phyloP scores from a whole-genome alignment of 2,329 filamentous ascomycete genomes.

The Cadophora luteo-olivacea region DNA sequence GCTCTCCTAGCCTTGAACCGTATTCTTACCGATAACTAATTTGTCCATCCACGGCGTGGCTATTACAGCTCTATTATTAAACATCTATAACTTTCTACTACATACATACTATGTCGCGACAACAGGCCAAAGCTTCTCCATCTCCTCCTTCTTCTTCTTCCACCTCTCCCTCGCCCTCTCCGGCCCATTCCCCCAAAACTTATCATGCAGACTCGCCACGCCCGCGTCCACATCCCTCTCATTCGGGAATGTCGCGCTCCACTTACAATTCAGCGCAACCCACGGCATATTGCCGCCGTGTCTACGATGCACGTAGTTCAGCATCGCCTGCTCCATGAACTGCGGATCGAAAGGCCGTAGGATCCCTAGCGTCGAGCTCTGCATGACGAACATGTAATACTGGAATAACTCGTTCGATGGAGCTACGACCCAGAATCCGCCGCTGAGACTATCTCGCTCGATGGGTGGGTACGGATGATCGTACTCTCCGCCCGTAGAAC shows the following conservation, averaged over 20 bases:
- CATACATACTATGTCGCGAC: background rate
- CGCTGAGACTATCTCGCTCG: background rate
- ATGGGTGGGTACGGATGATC: background rate
- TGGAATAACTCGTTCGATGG: background rate
- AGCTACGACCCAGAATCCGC: background rate
- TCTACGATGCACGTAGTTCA: constrained; percentile 2
- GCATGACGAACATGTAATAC: constrained; percentile 2
- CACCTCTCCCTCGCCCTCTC: background rate
- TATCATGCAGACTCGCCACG: constrained; percentile 4
- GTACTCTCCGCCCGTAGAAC: background rate
- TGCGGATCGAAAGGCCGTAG: background rate
- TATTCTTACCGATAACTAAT: no score
- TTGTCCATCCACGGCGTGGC: no score
- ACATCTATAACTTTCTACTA: no score
- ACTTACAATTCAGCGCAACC: background rate
- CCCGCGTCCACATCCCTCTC: background rate
- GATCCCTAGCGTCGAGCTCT: background rate
- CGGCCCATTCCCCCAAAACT: constrained; percentile 5
- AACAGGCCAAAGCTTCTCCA: constrained; percentile 1
- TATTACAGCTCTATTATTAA: no score
- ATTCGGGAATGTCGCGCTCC: constrained; percentile 10
- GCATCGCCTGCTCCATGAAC: constrained; percentile 4
- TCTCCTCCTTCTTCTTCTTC: background rate
- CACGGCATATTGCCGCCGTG: background rate
- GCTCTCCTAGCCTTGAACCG: no score